These are phyloP conservation scores for Fraxinus paxiana DNA, from an alignment of 305 asterid genomes.

Conservation along the genomic window DNA sequence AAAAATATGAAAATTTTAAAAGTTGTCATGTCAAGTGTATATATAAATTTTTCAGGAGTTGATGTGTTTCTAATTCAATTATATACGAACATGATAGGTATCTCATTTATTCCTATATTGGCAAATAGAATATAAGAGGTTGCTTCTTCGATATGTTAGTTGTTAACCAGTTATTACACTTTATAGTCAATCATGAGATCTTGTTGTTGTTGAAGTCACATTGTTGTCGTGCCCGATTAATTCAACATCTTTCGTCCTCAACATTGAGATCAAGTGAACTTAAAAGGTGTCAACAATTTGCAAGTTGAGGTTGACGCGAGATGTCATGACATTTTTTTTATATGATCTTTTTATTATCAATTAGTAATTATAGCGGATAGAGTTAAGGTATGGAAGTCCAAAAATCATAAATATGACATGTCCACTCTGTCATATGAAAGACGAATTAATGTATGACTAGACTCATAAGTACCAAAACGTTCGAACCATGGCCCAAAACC, in stretches of 20 bases:
- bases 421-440: background rate
- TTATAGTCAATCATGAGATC: background rate
- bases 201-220: background rate
- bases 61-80: background rate
- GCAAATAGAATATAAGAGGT: background rate
- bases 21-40: background rate
- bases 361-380: background rate
- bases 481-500: background rate
- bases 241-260: background rate
- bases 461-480: background rate
- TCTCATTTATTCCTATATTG: background rate
- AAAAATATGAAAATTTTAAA: background rate
- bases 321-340: background rate
- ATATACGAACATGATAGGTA: background rate
- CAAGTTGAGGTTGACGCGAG: background rate
- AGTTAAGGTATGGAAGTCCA: background rate
- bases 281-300: background rate
- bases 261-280: background rate
- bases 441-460: background rate
- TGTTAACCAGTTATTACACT: background rate
- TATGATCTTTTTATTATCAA: background rate
- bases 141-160: background rate
- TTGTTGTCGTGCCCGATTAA: background rate
- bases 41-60: background rate
- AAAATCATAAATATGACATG: background rate